Conservation (phyloP, 441 rosid genomes). For the Populus hybrid region DNA sequence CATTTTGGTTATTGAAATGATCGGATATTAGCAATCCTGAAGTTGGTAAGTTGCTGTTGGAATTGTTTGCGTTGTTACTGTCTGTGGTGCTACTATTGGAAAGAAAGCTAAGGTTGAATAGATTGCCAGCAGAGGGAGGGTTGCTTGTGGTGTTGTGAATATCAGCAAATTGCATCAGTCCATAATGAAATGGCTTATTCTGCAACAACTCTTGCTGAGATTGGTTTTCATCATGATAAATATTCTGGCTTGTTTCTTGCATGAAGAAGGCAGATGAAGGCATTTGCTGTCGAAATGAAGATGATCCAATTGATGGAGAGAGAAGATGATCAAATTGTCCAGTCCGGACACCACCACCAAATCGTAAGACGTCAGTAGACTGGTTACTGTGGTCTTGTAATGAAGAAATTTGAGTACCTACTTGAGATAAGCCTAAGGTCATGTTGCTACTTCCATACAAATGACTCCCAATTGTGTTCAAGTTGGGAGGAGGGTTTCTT, state of each 20-base stretch:
- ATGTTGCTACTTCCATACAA: slow-evolving; percentile 40
- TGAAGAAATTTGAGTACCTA: slow-evolving; percentile 38
- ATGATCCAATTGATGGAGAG: slow-evolving; percentile 30
- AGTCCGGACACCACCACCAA: slow-evolving; percentile 28
- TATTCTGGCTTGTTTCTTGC: slow-evolving; percentile 36
- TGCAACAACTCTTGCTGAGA: slow-evolving; percentile 34
- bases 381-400: slow-evolving; percentile 32
- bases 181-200: slow-evolving; percentile 34
- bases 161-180: slow-evolving; percentile 54
- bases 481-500: slow-evolving; percentile 51
- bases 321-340: slow-evolving; percentile 48
- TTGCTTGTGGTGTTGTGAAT: slow-evolving; percentile 32
- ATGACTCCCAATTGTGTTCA: slow-evolving; percentile 46
- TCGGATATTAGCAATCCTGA: slow-evolving; percentile 36
- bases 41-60: slow-evolving; percentile 26
- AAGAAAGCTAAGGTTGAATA: slow-evolving; percentile 49
- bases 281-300: slow-evolving; percentile 32
- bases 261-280: slow-evolving; percentile 33
- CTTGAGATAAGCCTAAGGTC: too few relatives aligned
- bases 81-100: slow-evolving; percentile 22
- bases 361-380: slow-evolving; percentile 34
- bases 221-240: slow-evolving; percentile 44
- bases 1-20: slow-evolving; percentile 38
- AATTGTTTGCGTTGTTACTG: slow-evolving; percentile 21
- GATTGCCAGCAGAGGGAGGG: slow-evolving; percentile 25